A percentile compares a stretch with the other conserved stretches of the same genome.
Evolutionary conservation across 202 grass and related monocot genomes (phyloP).

Genomic region (Saccharum hybrid): DNA sequence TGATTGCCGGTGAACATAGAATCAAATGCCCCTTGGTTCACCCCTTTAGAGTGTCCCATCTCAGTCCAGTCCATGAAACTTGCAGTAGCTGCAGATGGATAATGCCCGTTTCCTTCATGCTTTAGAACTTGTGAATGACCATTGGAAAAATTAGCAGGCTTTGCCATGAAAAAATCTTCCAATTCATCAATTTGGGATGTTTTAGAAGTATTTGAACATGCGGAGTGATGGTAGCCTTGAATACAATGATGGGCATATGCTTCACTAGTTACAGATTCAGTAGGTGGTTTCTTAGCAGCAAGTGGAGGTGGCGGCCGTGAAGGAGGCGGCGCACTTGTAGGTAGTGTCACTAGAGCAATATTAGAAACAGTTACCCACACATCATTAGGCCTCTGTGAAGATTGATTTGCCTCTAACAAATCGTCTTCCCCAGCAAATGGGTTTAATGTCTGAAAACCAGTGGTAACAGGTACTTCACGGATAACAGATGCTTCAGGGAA

Average conservation of each 20-base stretch:
- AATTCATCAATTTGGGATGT: conserved; percentile 59
- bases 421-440: conserved; percentile 48
- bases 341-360: conserved; percentile 72
- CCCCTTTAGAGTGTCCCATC: conserved; percentile 53
- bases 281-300: conserved; percentile 35
- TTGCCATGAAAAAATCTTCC: conserved; percentile 60
- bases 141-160: conserved; percentile 41
- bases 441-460: conserved; percentile 23
- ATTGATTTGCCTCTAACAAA: conserved; percentile 44
- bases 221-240: conserved; percentile 46
- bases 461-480: conserved; percentile 33
- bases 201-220: conserved; percentile 36
- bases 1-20: conserved; percentile 32
- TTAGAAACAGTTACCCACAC: conserved; percentile 72
- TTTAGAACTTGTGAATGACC: conserved; percentile 23
- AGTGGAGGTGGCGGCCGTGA: conserved; percentile 62
- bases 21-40: conserved; percentile 46
- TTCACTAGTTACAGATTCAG: conserved; percentile 30
- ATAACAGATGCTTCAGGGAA: conserved; percentile 23
- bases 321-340: conserved; percentile 75
- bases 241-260: conserved; percentile 22
- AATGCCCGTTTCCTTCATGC: conserved; percentile 49
- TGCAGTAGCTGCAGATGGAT: conserved; percentile 59
- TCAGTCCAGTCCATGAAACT: conserved; percentile 64
- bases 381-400: conserved; percentile 47